phyloP scores from a whole-genome alignment of 2,329 filamentous ascomycete genomes.

The Paecilomyces dactylethromorphus region DNA sequence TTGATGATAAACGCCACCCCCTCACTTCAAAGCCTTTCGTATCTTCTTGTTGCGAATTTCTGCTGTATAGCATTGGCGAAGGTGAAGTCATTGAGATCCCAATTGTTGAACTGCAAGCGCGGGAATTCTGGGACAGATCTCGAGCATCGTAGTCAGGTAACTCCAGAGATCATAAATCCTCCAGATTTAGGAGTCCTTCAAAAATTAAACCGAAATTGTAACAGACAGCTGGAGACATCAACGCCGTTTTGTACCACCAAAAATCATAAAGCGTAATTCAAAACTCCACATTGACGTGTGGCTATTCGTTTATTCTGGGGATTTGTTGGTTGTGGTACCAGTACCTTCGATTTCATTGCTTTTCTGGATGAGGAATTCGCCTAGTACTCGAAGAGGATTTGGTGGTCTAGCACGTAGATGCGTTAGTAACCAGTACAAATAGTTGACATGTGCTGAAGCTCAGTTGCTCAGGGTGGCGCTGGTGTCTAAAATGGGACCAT shows the following conservation, averaged over 20 bases:
- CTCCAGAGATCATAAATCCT: no score
- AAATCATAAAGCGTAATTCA: neutral
- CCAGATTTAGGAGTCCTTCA: neutral
- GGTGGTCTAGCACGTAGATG: conserved; percentile 45
- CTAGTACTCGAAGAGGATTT: conserved; percentile 62
- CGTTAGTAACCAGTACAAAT: neutral
- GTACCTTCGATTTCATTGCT: conserved; percentile 57
- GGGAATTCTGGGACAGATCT: no score
- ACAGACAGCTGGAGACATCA: neutral
- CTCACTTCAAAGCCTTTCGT: no score
- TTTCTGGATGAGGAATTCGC: conserved; percentile 63
- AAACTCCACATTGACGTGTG: conserved; percentile 4
- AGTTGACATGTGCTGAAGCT: neutral
- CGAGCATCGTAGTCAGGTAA: no score
- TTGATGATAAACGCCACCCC: no score
- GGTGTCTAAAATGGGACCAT: neutral
- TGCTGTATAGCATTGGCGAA: no score
- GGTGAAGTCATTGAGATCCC: no score
- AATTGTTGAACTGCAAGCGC: no score
- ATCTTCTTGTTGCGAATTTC: no score
- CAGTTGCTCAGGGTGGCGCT: neutral
- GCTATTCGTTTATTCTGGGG: conserved; percentile 17
- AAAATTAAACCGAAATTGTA: neutral
- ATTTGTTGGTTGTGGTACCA: conserved; percentile 1
- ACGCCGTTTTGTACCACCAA: neutral